A percentile compares a stretch with the other conserved stretches of the same genome.
Conservation (phyloP, 768 basidiomycete species). For the Auricularia sp. region DNA sequence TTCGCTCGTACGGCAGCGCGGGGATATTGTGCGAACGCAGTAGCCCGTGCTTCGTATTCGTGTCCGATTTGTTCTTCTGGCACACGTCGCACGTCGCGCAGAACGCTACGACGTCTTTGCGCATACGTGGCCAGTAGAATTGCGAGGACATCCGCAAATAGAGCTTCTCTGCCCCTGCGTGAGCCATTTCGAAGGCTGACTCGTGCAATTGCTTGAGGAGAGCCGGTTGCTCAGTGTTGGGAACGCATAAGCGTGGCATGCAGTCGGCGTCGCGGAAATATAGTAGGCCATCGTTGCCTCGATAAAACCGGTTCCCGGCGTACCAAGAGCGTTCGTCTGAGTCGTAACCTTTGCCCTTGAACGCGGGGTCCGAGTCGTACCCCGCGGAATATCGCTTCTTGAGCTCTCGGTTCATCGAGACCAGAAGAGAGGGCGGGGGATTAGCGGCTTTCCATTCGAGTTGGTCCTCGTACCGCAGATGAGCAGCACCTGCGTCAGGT, state of each 20-base stretch:
- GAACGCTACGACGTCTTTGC: slow-evolving; percentile 12
- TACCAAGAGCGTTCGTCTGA: slow-evolving; percentile 2
- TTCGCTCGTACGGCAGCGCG: too few relatives aligned
- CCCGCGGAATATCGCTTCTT: neutral
- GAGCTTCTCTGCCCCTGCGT: too few relatives aligned
- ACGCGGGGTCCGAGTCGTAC: neutral
- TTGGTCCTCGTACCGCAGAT: too few relatives aligned
- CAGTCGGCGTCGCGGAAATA: slow-evolving; percentile 12
- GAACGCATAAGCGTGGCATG: slow-evolving; percentile 20
- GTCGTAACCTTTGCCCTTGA: neutral
- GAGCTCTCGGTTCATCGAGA: neutral
- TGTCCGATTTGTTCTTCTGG: slow-evolving; percentile 9
- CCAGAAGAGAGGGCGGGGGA: neutral
- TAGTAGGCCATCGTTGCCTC: slow-evolving; percentile 9
- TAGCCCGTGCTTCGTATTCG: slow-evolving; percentile 4
- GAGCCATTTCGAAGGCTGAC: too few relatives aligned
- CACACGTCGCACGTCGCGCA: slow-evolving; percentile 10
- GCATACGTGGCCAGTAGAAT: slow-evolving; percentile 15
- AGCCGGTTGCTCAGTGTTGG: slow-evolving; percentile 7
- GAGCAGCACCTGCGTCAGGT: too few relatives aligned
- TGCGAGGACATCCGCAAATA: too few relatives aligned
- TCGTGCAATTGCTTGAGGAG: slow-evolving; percentile 15
- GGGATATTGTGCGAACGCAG: neutral
- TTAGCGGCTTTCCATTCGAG: too few relatives aligned
- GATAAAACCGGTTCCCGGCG: slow-evolving; percentile 8